Conservation (phyloP, 73 alveolate species). For the Uronychia binucleata region DNA sequence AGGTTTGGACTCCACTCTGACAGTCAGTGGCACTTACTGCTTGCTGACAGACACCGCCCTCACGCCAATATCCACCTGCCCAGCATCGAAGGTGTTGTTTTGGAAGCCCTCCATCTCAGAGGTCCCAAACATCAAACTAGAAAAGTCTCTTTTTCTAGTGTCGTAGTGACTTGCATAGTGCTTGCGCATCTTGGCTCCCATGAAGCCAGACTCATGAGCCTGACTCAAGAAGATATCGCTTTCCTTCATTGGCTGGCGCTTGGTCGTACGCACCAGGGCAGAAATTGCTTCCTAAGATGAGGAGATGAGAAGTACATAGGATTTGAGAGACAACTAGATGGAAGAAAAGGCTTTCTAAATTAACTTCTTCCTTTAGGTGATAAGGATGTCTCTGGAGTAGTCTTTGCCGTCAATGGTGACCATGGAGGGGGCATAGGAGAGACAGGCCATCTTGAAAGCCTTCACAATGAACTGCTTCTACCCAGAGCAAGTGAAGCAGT, state of each 20-base stretch:
- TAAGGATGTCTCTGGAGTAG: conserved; percentile 13
- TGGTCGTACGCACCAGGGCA: background rate
- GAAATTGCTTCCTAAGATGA: background rate
- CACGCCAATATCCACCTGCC: background rate
- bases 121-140: background rate
- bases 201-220: too few relatives aligned
- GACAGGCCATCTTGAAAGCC: conserved; percentile 49
- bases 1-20: background rate
- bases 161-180: background rate
- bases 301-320: background rate
- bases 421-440: conserved; percentile 12
- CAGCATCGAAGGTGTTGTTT: background rate
- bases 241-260: too few relatives aligned
- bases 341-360: background rate
- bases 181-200: background rate
- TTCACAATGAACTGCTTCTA: background rate
- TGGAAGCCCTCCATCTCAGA: background rate
- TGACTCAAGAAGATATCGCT: too few relatives aligned
- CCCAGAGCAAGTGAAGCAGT: conserved; percentile 13
- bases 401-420: conserved; percentile 1
- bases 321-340: background rate
- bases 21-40: background rate
- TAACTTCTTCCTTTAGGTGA: background rate
- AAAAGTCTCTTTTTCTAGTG: background rate
- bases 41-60: background rate